Conservation (phyloP, 345 rosid species). For the Rubroshorea leprosula region DNA sequence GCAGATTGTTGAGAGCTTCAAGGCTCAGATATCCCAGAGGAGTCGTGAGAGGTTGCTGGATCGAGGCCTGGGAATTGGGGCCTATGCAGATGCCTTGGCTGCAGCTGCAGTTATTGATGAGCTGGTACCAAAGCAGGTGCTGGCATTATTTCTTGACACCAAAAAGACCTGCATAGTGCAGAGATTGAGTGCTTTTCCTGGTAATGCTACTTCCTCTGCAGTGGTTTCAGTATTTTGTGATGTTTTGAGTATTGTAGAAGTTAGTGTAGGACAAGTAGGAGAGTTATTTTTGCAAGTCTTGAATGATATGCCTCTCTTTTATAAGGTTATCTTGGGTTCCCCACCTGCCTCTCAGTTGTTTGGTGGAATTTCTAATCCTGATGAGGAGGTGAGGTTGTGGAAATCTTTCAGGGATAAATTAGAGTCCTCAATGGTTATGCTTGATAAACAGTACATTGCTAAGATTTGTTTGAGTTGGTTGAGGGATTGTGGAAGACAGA, state of each 20-base stretch:
- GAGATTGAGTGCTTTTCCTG: slow-evolving; percentile 45
- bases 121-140: slow-evolving; percentile 60
- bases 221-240: slow-evolving; percentile 67
- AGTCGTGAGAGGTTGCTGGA: slow-evolving; percentile 80
- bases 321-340: slow-evolving; percentile 69
- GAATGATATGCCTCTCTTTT: slow-evolving; percentile 88
- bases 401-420: slow-evolving; percentile 70
- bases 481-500: slow-evolving; percentile 59
- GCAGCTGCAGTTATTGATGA: slow-evolving; percentile 84
- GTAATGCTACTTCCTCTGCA: slow-evolving; percentile 27
- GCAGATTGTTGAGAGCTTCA: slow-evolving; percentile 96
- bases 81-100: slow-evolving; percentile 82
- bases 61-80: slow-evolving; percentile 48
- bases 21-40: slow-evolving; percentile 90
- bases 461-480: slow-evolving; percentile 73
- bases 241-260: slow-evolving; percentile 67
- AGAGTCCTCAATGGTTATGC: slow-evolving; percentile 50
- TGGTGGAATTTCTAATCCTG: slow-evolving; percentile 93
- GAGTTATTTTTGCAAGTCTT: slow-evolving; percentile 82
- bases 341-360: slow-evolving; percentile 95
- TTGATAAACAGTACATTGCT: slow-evolving; percentile 52
- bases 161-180: slow-evolving; percentile 77
- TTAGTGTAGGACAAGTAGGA: slow-evolving; percentile 83
- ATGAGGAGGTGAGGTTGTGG: slow-evolving; percentile 90
- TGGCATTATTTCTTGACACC: slow-evolving; percentile 67